These are phyloP conservation scores for Verticillium klebahnii DNA, from an alignment of 2,329 filamentous ascomycete species.

Conservation along the genomic window DNA sequence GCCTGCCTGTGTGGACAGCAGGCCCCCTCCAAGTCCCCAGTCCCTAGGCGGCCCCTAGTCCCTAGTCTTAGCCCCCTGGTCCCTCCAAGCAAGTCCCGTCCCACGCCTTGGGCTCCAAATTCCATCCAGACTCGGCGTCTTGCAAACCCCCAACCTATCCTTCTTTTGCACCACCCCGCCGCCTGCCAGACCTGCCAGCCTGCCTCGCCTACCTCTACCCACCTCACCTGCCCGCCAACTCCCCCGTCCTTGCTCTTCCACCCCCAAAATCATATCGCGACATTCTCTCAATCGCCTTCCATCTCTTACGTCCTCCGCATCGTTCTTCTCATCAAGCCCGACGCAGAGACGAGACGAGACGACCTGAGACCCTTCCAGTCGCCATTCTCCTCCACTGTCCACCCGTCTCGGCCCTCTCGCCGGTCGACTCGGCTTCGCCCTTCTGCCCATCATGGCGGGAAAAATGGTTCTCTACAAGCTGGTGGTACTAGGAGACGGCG, in stretches of 20 bases:
- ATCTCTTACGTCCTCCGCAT: neutral
- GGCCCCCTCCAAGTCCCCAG: neutral
- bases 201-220: neutral
- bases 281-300: neutral
- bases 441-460: slow-evolving; percentile 62
- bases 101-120: slow-evolving; percentile 3
- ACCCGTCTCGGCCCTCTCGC: neutral
- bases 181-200: neutral
- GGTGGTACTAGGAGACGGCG: slow-evolving; percentile 91
- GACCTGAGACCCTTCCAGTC: neutral
- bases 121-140: slow-evolving; percentile 3
- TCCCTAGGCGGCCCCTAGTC: neutral
- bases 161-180: slow-evolving; percentile 3
- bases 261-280: neutral
- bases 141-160: neutral
- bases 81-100: neutral
- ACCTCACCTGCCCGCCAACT: neutral
- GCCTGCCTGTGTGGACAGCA: neutral
- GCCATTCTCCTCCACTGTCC: neutral
- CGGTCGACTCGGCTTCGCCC: neutral
- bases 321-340: neutral
- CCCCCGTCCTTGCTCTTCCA: neutral
- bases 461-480: slow-evolving; percentile 96
- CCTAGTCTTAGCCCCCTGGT: neutral
- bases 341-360: neutral